Evolutionary conservation across 2,329 filamentous ascomycete genomes (phyloP).

Genomic region (Reticulascus tulasneorum): DNA sequence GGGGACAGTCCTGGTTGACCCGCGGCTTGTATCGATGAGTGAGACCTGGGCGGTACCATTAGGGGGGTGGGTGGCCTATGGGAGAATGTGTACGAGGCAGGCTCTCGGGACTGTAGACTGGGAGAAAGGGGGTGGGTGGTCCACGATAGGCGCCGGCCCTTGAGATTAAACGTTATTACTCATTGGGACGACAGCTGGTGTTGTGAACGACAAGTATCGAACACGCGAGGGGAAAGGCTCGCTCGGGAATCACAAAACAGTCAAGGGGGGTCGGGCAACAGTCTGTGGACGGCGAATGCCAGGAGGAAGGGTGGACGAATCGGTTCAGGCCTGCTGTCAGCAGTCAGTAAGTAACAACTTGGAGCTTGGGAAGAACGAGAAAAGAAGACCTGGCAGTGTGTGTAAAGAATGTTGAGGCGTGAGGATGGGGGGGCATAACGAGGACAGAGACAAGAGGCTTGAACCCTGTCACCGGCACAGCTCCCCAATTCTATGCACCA

Average conservation of each 20-base stretch:
- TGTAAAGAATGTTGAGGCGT: background rate
- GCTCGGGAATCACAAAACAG: conserved; percentile 12
- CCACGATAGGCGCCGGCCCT: conserved; percentile 7
- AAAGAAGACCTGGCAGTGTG: background rate
- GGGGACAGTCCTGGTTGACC: conserved; percentile 9
- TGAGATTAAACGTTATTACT: conserved; percentile 10
- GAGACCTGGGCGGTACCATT: conserved; percentile 11
- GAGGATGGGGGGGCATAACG: background rate
- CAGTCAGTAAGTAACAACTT: conserved; percentile 2
- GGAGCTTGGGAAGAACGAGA: conserved; percentile 1
- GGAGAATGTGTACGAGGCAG: conserved; percentile 12
- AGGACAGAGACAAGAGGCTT: conserved; percentile 3
- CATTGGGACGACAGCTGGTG: conserved; percentile 7
- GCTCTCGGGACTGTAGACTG: conserved; percentile 10
- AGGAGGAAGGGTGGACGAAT: background rate
- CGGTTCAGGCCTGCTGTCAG: too few species aligned
- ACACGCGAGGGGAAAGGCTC: conserved; percentile 11
- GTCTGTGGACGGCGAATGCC: conserved; percentile 7
- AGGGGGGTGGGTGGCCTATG: too few species aligned
- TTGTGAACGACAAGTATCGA: conserved; percentile 4
- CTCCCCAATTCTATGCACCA: too few species aligned
- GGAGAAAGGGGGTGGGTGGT: conserved; percentile 11
- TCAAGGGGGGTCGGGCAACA: conserved; percentile 5
- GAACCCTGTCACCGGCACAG: conserved; percentile 11
- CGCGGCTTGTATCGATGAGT: conserved; percentile 8